Evolutionary conservation across 1,284 basidiomycete species (phyloP).

Genomic region (Schizophyllum amplum): DNA sequence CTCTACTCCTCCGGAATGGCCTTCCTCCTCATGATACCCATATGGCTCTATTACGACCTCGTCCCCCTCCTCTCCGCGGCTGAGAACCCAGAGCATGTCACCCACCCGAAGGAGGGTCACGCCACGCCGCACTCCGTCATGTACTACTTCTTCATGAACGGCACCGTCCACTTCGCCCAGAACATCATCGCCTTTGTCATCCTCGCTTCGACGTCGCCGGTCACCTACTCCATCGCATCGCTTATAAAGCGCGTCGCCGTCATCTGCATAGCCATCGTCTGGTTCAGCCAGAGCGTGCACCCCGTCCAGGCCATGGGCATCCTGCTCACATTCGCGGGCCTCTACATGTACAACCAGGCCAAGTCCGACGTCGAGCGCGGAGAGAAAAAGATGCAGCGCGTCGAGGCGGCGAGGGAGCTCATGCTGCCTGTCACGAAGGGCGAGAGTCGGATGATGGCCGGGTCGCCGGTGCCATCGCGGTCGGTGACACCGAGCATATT

Average conservation of each 20-base stretch:
- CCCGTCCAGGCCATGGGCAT: slow-evolving; percentile 86
- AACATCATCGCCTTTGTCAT: slow-evolving; percentile 98
- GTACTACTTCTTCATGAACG: slow-evolving; percentile 86
- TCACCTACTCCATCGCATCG: slow-evolving; percentile 97
- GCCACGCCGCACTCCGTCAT: slow-evolving; percentile 46
- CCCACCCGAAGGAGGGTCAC: slow-evolving; percentile 42
- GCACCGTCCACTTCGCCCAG: slow-evolving; percentile 93
- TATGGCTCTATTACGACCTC: slow-evolving; percentile 87
- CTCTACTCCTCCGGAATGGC: slow-evolving; percentile 95
- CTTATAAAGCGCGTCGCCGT: slow-evolving; percentile 97
- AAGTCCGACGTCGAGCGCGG: slow-evolving; percentile 89
- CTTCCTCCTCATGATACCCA: slow-evolving; percentile 89
- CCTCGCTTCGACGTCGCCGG: slow-evolving; percentile 91
- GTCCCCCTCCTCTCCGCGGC: slow-evolving; percentile 47
- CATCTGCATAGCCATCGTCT: slow-evolving; percentile 95
- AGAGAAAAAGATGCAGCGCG: slow-evolving; percentile 72
- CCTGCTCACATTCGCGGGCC: slow-evolving; percentile 78
- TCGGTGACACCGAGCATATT: background rate
- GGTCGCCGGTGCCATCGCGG: background rate
- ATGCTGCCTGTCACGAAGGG: slow-evolving; percentile 63
- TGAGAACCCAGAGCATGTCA: slow-evolving; percentile 32
- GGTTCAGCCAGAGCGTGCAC: slow-evolving; percentile 90
- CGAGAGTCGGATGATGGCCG: slow-evolving; percentile 21
- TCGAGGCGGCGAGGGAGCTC: slow-evolving; percentile 74
- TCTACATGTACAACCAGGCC: slow-evolving; percentile 95